Conservation (phyloP, 495 filamentous ascomycete genomes). For the Penicillium fimorum region DNA sequence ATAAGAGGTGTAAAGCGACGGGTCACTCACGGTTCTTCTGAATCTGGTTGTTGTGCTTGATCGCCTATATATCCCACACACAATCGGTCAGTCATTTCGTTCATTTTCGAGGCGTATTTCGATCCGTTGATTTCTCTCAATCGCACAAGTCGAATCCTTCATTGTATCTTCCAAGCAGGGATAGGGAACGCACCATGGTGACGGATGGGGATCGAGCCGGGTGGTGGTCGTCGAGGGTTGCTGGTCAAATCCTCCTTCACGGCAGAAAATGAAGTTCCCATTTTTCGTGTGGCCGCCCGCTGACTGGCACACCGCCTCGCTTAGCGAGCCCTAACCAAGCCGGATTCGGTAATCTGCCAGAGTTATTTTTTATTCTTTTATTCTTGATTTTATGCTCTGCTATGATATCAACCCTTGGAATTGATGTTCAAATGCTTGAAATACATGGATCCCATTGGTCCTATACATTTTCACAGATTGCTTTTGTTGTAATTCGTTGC, state of each 20-base stretch:
- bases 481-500: conserved; percentile 5
- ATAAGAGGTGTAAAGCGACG: conserved; percentile 8
- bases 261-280: conserved; percentile 35
- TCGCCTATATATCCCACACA: conserved; percentile 61
- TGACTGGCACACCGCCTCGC: conserved; percentile 42
- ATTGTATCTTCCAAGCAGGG: conserved; percentile 8
- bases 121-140: conserved; percentile 9
- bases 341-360: conserved; percentile 24
- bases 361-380: conserved; percentile 14
- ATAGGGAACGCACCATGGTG: conserved; percentile 59
- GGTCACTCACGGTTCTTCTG: conserved; percentile 84
- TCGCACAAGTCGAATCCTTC: conserved; percentile 13
- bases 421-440: neutral
- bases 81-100: conserved; percentile 33
- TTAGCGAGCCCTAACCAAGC: conserved; percentile 51
- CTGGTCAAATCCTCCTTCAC: conserved; percentile 51
- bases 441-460: neutral
- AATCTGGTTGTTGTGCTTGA: conserved; percentile 99
- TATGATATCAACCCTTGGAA: neutral
- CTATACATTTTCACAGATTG: neutral
- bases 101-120: conserved; percentile 8
- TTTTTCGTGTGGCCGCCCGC: conserved; percentile 50
- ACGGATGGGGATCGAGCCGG: conserved; percentile 61
- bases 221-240: conserved; percentile 51
- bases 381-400: neutral